Evolutionary conservation across 2,329 filamentous ascomycete genomes (phyloP).

Genomic region (Byssoonygena ceratinophila): DNA sequence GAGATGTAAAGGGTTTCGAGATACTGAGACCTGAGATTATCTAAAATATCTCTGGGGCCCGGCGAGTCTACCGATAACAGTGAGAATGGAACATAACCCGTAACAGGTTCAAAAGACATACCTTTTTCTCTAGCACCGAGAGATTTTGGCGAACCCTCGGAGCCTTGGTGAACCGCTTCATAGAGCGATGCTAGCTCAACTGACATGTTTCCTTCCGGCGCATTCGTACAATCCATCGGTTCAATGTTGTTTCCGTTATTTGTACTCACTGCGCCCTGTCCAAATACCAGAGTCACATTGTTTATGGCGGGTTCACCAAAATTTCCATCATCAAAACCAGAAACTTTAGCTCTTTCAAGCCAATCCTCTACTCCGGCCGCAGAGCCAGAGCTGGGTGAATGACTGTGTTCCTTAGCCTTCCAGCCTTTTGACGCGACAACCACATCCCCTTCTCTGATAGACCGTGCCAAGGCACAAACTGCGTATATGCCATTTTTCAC

Average conservation of each 20-base stretch:
- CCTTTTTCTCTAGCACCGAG: not conserved
- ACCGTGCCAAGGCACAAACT: constrained; percentile 27
- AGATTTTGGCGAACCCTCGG: not conserved
- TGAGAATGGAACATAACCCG: not conserved
- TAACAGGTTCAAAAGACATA: not conserved
- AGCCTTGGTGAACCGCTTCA: not conserved
- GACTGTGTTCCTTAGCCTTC: constrained; percentile 11
- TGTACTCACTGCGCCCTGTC: not conserved
- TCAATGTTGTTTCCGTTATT: not conserved
- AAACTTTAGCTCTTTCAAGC: constrained; percentile 29
- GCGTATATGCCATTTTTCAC: constrained; percentile 34
- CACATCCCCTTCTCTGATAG: constrained; percentile 32
- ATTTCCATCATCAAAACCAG: constrained; percentile 21
- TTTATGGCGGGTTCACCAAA: constrained; percentile 16
- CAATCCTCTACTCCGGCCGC: constrained; percentile 20
- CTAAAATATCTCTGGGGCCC: constrained; percentile 27
- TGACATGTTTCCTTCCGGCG: not conserved
- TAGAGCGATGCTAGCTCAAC: constrained; percentile 5
- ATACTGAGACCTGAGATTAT: constrained; percentile 32
- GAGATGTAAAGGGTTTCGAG: constrained; percentile 36
- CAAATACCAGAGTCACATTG: constrained; percentile 1
- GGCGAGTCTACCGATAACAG: not conserved
- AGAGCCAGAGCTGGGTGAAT: not conserved
- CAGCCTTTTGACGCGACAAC: constrained; percentile 30
- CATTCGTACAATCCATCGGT: not conserved